A percentile compares a stretch with the other conserved stretches of the same genome.
These are phyloP conservation scores for Hyaloperonospora arabidopsidis DNA, from an alignment of 352 stramenopile genomes.

Conservation along the genomic window DNA sequence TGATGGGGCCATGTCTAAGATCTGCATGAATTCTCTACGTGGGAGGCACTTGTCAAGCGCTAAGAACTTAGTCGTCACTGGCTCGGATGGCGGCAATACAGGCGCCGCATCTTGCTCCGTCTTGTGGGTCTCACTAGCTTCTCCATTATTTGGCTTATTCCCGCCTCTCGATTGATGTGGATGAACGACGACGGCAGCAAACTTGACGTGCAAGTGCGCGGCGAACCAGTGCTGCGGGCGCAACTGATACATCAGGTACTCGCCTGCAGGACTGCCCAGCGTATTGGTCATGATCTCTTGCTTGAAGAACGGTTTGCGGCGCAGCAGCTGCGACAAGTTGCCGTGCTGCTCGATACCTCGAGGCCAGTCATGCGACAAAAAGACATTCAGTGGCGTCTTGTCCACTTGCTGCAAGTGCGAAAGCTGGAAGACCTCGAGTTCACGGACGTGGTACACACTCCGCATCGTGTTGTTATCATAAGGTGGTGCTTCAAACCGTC, in stretches of 20 bases:
- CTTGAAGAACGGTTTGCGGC: slow-evolving; percentile 91
- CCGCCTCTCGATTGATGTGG: slow-evolving; percentile 11
- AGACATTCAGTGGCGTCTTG: slow-evolving; percentile 73
- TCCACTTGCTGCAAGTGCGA: slow-evolving; percentile 56
- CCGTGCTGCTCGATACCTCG: slow-evolving; percentile 94
- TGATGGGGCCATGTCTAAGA: slow-evolving; percentile 71
- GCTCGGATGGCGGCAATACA: slow-evolving; percentile 5
- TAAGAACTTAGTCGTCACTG: slow-evolving; percentile 32
- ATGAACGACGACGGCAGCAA: slow-evolving; percentile 91
- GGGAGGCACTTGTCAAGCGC: slow-evolving; percentile 99
- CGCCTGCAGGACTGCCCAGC: slow-evolving; percentile 90
- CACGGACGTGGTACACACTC: slow-evolving; percentile 93
- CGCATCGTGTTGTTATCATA: slow-evolving; percentile 79
- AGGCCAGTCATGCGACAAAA: slow-evolving; percentile 98
- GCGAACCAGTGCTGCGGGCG: slow-evolving; percentile 95
- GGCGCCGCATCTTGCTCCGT: slow-evolving; percentile 4
- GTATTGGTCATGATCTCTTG: slow-evolving; percentile 90
- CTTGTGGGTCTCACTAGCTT: slow-evolving; percentile 6
- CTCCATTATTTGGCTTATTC: not conserved
- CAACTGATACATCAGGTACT: slow-evolving; percentile 89
- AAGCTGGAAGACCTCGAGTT: slow-evolving; percentile 91
- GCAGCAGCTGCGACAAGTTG: slow-evolving; percentile 83
- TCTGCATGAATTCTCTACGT: slow-evolving; percentile 91
- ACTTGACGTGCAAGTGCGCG: slow-evolving; percentile 98
- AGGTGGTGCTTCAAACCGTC: slow-evolving; percentile 82